These are phyloP conservation scores for Aspergillus unguis DNA, from an alignment of 2,329 filamentous ascomycete genomes.

Conservation along the genomic window DNA sequence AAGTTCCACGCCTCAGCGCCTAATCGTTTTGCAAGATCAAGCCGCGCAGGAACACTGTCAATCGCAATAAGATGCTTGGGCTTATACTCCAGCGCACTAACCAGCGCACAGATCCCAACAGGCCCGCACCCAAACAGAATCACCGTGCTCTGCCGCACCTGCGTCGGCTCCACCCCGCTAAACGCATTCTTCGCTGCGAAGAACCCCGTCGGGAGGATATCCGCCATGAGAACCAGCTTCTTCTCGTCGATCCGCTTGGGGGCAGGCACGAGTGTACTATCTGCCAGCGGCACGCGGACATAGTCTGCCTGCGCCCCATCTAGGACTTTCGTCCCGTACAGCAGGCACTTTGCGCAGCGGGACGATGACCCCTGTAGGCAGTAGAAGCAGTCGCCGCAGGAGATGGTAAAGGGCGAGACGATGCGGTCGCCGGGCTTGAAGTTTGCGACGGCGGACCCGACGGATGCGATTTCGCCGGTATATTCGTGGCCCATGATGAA, in stretches of 20 bases:
- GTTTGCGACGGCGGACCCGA: slow-evolving; percentile 54
- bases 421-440: slow-evolving; percentile 71
- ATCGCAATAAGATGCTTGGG: slow-evolving; percentile 73
- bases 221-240: slow-evolving; percentile 78
- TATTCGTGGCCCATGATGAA: slow-evolving; percentile 77
- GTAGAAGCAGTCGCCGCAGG: slow-evolving; percentile 77
- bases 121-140: slow-evolving; percentile 19
- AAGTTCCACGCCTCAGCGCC: slow-evolving; percentile 83
- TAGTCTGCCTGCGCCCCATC: slow-evolving; percentile 80
- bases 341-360: slow-evolving; percentile 63
- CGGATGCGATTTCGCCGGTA: slow-evolving; percentile 67
- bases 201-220: slow-evolving; percentile 61
- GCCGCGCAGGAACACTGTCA: slow-evolving; percentile 69
- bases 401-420: slow-evolving; percentile 77
- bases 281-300: slow-evolving; percentile 73
- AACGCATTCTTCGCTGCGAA: slow-evolving; percentile 20
- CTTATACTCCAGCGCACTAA: slow-evolving; percentile 67
- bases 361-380: slow-evolving; percentile 71
- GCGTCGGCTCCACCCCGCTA: not conserved
- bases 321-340: slow-evolving; percentile 67
- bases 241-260: slow-evolving; percentile 67
- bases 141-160: slow-evolving; percentile 14
- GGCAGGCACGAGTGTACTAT: slow-evolving; percentile 70
- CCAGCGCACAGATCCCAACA: slow-evolving; percentile 19
- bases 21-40: slow-evolving; percentile 66